These are phyloP conservation scores for Teratosphaeria pseudoeucalypti DNA, from an alignment of 2,329 filamentous ascomycete genomes.

Conservation along the genomic window DNA sequence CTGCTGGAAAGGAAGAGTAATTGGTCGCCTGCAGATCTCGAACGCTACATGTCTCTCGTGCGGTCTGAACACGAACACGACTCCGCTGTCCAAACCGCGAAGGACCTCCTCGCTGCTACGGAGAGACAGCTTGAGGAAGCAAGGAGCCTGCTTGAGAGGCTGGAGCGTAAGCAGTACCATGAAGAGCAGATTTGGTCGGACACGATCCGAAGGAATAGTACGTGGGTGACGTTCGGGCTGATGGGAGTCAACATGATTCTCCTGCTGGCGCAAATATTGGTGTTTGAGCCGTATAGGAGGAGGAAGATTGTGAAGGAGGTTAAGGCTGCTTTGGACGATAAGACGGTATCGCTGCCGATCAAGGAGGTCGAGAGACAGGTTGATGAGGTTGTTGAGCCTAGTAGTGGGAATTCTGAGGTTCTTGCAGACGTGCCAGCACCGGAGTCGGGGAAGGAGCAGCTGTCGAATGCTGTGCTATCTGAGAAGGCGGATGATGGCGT, in stretches of 20 bases:
- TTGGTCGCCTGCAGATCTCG: slow-evolving; percentile 78
- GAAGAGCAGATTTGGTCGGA: slow-evolving; percentile 99
- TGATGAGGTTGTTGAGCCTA: slow-evolving; percentile 14
- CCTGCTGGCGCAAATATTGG: slow-evolving; percentile 60
- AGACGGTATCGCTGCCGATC: slow-evolving; percentile 35
- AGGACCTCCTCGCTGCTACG: slow-evolving; percentile 60
- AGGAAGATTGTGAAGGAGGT: slow-evolving; percentile 71
- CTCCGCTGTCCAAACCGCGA: slow-evolving; percentile 63
- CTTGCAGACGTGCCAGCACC: neutral
- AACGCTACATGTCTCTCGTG: slow-evolving; percentile 89
- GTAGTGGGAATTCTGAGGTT: neutral
- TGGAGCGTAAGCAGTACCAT: slow-evolving; percentile 85
- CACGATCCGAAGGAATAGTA: slow-evolving; percentile 89
- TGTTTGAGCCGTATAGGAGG: slow-evolving; percentile 87
- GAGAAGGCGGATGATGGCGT: slow-evolving; percentile 3
- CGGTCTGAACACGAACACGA: slow-evolving; percentile 89
- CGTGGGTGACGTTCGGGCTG: slow-evolving; percentile 95
- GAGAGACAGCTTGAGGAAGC: slow-evolving; percentile 74
- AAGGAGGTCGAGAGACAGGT: slow-evolving; percentile 14
- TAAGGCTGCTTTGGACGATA: slow-evolving; percentile 57
- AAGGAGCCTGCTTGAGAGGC: slow-evolving; percentile 62
- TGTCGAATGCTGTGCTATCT: neutral
- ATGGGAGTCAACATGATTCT: slow-evolving; percentile 95
- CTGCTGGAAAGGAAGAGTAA: slow-evolving; percentile 87
- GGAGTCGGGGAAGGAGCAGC: neutral